Base-by-base conservation (phyloP, 305 asterid genomes). In the Solanum hybrid region DNA sequence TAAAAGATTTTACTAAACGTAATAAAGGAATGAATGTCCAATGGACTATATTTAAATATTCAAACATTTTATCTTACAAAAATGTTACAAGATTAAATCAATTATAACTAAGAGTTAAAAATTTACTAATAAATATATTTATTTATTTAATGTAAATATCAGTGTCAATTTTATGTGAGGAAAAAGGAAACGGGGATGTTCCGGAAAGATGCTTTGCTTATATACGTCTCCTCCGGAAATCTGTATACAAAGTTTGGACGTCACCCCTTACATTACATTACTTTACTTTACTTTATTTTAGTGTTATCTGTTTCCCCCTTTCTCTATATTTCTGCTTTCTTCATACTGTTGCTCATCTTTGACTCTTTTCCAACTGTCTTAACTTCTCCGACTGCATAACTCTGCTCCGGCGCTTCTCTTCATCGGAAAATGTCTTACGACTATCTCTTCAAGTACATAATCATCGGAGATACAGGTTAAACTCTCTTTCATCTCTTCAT, bases 401-500 rank as follows among this genome's bases (percentile, higher is more conserved):
- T 42, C 38, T 19, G 27, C 22, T 27, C 72, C 72, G 37, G 10
- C 10, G 10, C 0, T 86, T 56, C 76, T 75, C 32, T 27, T 75
- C 69, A 89, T 91, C 90, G 36, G 90, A 36, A 42, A 88, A 94
- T 94, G 96, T 94, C 96, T 82, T 94, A 93, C 91, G 96, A 94
- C 66, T 94, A 94, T 89, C 95, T 94, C 87, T 94, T 93, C 94
- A 94, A 94, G 90, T 94, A 94, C 91, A 94, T 93, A 89, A 93
- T 94, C 93, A 94, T 94, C 91, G 95, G 96, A 42, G 96, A 94
- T 88, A 94, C 98, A 32, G 98, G 96, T 93, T 66, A 11, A 71
- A 85, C 13, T 35, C 8, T 11, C 78, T 85, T 71, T 35, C 17
- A 36, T 38, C 24, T 42, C 36, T 79, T 19, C 27, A 26, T 10